Base-by-base conservation (phyloP, 2,329 filamentous ascomycete species). In the Alternaria ventricosa region DNA sequence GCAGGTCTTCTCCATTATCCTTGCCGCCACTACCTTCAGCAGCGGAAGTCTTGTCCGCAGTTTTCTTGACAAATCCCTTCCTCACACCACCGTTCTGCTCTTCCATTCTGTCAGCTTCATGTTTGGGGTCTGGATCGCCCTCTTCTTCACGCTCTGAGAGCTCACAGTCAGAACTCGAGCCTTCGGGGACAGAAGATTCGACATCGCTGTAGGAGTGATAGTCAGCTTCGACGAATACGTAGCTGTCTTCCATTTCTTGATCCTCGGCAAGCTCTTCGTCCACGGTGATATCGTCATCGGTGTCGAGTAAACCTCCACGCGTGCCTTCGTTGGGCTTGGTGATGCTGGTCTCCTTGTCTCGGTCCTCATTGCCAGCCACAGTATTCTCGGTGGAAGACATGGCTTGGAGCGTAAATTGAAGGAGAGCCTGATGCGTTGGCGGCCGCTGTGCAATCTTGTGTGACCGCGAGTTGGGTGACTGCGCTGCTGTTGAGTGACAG, bases 51-150 rank as follows among this genome's bases (percentile, higher is more conserved):
- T 41, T 9, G 15, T 41, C 4, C n/a, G 36, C 0, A 8, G 9
- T 1, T 41, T 5, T 3, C n/a, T 41, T 41, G 36, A 18, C 15
- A 18, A 10, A 41, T 3, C 15, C 15, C 36, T 2, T 41, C 4
- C n/a, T 41, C 1, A 41, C 36, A 18, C 36, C 36, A 18, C 36
- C 36, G 6, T 41, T 41, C 15, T 41, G 36, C 9, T 10, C n/a
- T 41, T 41, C 36, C 36, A 18, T 18, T 1, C 3, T 41, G 0
- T 6, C 5, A 18, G 36, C 15, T 2, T 18, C 36, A 3, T 2
- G 18, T 15, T 41, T 41, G 2, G 8, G 18, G 2, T 18, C 0
- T 41, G 1, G 4, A 5, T 41, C 9, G 1, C 0, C 9, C 0
- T 41, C 8, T 5, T 41, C 36, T 41, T 41, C 36, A 41, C 36